Base-by-base conservation (phyloP, 768 basidiomycete genomes). In the Kockovaella imperatae region DNA sequence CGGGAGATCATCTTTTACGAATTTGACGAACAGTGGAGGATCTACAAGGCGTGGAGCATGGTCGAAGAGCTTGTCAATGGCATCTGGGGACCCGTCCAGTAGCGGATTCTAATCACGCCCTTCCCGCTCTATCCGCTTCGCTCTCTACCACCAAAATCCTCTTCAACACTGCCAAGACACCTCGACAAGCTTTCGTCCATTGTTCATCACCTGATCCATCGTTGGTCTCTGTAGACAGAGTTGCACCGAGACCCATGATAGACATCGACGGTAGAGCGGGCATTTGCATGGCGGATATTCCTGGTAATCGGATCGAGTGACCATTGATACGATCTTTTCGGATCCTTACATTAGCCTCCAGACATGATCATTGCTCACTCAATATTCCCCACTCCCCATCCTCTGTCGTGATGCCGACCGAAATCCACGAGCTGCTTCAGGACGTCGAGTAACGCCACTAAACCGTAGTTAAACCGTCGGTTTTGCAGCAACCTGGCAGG, bases 371-470 rank as follows among this genome's bases (percentile, higher is more conserved):
- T 47, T 29, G 78, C 90, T 67, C 62, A 96, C 91, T 84, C 83
- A 83, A 39, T 87, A 83, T 53, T 69, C n/a, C 59, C 71, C 29
- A 61, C 91, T 83, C 47, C 88, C 86, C 45, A 87, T 74, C 47
- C 73, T 75, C 13, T 79, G 54, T 87, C 86, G 61, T 84, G 80
- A 10, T 79, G 75, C 66, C 81, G 82, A 43, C 88, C 84, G 61
- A 84, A 80, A 50, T 95, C 90, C 73, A 88, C 82, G 23, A 96
- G 74, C 64, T 96, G 89, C 60, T 87, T 84, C 31, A 99, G 74
- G 66, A 91, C 95, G 56, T 97, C 95, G 35, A 99, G 77, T 64
- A 97, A 88, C 8, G 88, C 87, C 10, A 93, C 88, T 86, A 97
- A 91, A 2, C 84, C 93, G 54, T 85, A 79, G 71, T 97, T 91